Evolutionary conservation across 345 rosid species (phyloP).

Genomic region (Eucalyptus marginata): DNA sequence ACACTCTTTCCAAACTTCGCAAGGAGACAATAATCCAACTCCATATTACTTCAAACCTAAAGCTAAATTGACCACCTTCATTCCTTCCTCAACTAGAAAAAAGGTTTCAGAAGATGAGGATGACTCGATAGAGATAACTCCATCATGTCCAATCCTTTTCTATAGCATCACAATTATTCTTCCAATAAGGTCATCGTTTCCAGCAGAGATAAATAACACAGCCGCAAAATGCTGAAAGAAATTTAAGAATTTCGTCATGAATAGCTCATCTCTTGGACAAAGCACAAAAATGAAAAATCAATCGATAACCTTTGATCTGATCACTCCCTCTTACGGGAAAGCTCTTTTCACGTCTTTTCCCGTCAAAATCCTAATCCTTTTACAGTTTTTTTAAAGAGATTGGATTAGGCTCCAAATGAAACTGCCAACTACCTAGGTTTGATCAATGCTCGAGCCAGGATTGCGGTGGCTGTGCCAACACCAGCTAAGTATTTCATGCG

Average conservation of each 20-base stretch:
- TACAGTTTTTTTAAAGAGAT: not conserved
- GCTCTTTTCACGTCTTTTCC: not conserved
- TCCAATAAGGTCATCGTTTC: slow-evolving; percentile 71
- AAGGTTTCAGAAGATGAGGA: slow-evolving; percentile 64
- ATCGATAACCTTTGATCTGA: slow-evolving; percentile 27
- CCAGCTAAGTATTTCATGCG: not conserved
- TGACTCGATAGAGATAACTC: slow-evolving; percentile 68
- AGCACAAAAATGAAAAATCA: not conserved
- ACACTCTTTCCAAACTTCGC: not conserved
- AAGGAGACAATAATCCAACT: not conserved
- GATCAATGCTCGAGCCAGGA: not conserved
- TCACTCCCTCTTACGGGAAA: not conserved
- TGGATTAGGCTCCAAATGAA: not conserved
- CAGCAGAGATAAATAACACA: slow-evolving; percentile 83
- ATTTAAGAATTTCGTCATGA: not conserved
- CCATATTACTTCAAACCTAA: not conserved
- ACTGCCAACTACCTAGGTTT: not conserved
- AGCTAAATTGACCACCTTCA: slow-evolving; percentile 38
- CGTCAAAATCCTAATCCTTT: not conserved
- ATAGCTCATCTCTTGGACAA: not conserved
- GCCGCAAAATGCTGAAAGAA: slow-evolving; percentile 32
- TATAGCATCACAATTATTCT: slow-evolving; percentile 62
- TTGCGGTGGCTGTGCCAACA: not conserved
- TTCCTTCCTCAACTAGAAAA: slow-evolving; percentile 74
- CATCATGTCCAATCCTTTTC: slow-evolving; percentile 75